These are phyloP conservation scores for Schwanniomyces polymorphus DNA, from an alignment of 805 yeast species.

Conservation along the genomic window DNA sequence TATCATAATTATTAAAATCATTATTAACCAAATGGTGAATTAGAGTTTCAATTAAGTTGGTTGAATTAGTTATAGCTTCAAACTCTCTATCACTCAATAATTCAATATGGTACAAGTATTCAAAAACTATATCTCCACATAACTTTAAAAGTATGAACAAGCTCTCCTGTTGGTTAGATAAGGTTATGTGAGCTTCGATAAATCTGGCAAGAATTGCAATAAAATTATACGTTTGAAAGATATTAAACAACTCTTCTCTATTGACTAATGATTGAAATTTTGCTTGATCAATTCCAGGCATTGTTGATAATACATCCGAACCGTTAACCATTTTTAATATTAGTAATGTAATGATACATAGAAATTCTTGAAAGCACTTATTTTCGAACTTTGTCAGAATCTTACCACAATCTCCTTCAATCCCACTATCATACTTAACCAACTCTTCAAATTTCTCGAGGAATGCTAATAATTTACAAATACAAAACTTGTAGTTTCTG, in stretches of 20 bases:
- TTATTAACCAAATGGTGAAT: conserved; percentile 33
- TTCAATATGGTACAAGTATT: conserved; percentile 36
- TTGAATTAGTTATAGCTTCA: conserved; percentile 20
- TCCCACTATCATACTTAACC: background rate
- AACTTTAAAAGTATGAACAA: conserved; percentile 36
- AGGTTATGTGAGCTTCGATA: conserved; percentile 24
- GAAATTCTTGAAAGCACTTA: conserved; percentile 30
- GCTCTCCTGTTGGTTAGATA: conserved; percentile 15
- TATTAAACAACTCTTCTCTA: conserved; percentile 14
- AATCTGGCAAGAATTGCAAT: conserved; percentile 28
- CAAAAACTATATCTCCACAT: conserved; percentile 40
- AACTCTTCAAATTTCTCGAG: conserved; percentile 24
- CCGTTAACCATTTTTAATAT: conserved; percentile 31
- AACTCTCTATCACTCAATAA: conserved; percentile 36
- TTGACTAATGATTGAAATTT: conserved; percentile 8
- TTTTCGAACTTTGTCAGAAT: conserved; percentile 12
- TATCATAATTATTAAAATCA: conserved; percentile 32
- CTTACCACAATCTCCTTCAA: conserved; percentile 2
- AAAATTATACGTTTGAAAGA: conserved; percentile 24
- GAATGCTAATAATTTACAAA: conserved; percentile 38
- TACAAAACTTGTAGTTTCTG: conserved; percentile 34
- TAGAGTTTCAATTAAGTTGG: conserved; percentile 27
- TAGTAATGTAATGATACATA: conserved; percentile 32
- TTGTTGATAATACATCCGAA: background rate
- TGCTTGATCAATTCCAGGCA: background rate